Percentiles rank a stretch among this genome's conserved stretches.
These are phyloP conservation scores for Cercospora sesami DNA, from an alignment of 2,329 filamentous ascomycete genomes.

Conservation along the genomic window DNA sequence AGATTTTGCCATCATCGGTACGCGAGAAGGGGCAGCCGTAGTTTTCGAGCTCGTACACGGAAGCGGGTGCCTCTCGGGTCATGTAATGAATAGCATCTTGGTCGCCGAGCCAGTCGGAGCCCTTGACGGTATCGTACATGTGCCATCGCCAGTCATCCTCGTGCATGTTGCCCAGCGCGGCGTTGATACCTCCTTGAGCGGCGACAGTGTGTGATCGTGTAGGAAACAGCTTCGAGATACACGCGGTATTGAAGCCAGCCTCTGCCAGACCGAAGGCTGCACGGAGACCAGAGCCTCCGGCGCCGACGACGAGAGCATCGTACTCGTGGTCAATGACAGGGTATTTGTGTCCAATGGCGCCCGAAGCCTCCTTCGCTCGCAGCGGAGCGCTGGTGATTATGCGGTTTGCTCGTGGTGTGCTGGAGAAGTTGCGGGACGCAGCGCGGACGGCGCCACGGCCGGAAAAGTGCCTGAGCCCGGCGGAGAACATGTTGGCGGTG, in stretches of 20 bases:
- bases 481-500: slow-evolving; percentile 39
- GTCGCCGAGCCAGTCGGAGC: slow-evolving; percentile 95
- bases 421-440: slow-evolving; percentile 70
- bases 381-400: slow-evolving; percentile 79
- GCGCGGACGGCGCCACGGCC: slow-evolving; percentile 38
- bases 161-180: slow-evolving; percentile 92
- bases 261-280: slow-evolving; percentile 84
- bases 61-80: slow-evolving; percentile 89
- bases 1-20: slow-evolving; percentile 96
- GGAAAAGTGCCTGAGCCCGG: slow-evolving; percentile 39
- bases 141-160: slow-evolving; percentile 99
- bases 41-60: slow-evolving; percentile 92
- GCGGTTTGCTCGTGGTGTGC: slow-evolving; percentile 76
- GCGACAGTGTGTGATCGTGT: slow-evolving; percentile 84
- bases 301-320: slow-evolving; percentile 91
- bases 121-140: slow-evolving; percentile 99
- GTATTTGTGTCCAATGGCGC: slow-evolving; percentile 85
- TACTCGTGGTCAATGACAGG: slow-evolving; percentile 99
- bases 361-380: slow-evolving; percentile 88
- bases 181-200: slow-evolving; percentile 76
- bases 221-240: slow-evolving; percentile 82
- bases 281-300: slow-evolving; percentile 76
- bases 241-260: slow-evolving; percentile 86
- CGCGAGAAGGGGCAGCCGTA: slow-evolving; percentile 96
- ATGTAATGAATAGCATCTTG: slow-evolving; percentile 99